phyloP scores from a whole-genome alignment of 1,284 basidiomycete species.

The Acaromyces ingoldii region DNA sequence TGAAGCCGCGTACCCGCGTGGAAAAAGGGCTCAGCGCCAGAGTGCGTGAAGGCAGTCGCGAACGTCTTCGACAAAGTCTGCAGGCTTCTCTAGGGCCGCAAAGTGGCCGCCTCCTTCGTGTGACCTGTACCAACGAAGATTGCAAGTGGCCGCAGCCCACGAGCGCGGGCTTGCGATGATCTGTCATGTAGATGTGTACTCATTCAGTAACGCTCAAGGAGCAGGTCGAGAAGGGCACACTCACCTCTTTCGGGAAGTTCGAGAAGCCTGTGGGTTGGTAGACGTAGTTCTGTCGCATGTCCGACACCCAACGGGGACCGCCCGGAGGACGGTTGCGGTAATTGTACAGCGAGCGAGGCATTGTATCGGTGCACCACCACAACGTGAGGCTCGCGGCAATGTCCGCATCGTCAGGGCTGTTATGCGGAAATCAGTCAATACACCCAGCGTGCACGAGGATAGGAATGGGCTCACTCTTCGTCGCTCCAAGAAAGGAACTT shows the following conservation, averaged over 20 bases:
- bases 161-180: conserved; percentile 50
- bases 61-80: conserved; percentile 46
- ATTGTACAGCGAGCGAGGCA: conserved; percentile 53
- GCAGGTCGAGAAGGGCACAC: no score
- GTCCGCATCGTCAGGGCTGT: conserved; percentile 13
- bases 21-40: no score
- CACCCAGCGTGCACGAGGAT: background rate
- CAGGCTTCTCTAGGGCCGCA: conserved; percentile 54
- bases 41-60: conserved; percentile 34
- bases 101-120: conserved; percentile 48
- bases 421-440: background rate
- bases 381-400: conserved; percentile 52
- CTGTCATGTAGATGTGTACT: no score
- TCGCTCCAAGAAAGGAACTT: conserved; percentile 54
- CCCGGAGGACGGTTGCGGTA: conserved; percentile 51
- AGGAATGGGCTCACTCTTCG: conserved; percentile 21
- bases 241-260: conserved; percentile 52
- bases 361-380: conserved; percentile 54
- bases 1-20: no score
- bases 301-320: conserved; percentile 9
- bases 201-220: no score
- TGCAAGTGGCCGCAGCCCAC: conserved; percentile 49
- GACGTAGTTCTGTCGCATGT: conserved; percentile 31
- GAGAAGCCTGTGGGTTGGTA: conserved; percentile 53
- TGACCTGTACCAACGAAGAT: conserved; percentile 49